Evolutionary conservation across 192 early-diverging fungal species (phyloP), one percentile per base, ranked within the genome.

Genomic region (Glomus cerebriforme): DNA sequence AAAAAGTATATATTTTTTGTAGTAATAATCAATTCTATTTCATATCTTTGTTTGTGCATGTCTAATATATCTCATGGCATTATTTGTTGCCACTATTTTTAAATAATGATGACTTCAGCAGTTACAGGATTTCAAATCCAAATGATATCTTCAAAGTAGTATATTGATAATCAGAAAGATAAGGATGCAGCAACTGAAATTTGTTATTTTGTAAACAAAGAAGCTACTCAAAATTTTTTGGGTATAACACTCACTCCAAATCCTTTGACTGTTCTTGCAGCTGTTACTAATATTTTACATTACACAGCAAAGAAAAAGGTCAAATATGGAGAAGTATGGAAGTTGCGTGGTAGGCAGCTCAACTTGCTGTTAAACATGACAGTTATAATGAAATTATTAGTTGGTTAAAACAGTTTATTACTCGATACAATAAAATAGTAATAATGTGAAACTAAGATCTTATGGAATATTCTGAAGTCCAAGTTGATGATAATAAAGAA

Each of bases 351-450:
- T 15, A 63, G 22, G 27, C 27, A 27, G 12, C 22, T 6, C 60
- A 63, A 63, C 12, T 63, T n/a, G 60, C 27, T 63, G 27, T 63
- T 63, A n/a, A 63, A n/a, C 60, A 63, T 63, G 27, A 63, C 12
- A 63, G 26, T 60, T 12, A 60, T 60, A 12, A 9, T 60, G 26
- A 60, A 60, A 60, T 60, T 24, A 26, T 12, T 27, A n/a, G 6
- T 27, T 15, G 27, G 12, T 63, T n/a, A 63, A 63, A n/a, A 63
- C 22, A 63, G 34, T 35, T 35, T 35, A 35, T 35, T 35, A 5
- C 5, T 35, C 5, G 34, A 35, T 5, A 35, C 34, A 35, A 35
- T 1, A 5, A 63, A 63, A 27, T 63, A 15, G 5, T 63, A n/a
- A 63, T 63, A 7, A 63, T n/a, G 22, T 15, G 34, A 35, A 35